Percentiles rank a stretch among this genome's conserved stretches.
phyloP scores from a whole-genome alignment of 2,329 filamentous ascomycete species.

The Mariannaea elegans region DNA sequence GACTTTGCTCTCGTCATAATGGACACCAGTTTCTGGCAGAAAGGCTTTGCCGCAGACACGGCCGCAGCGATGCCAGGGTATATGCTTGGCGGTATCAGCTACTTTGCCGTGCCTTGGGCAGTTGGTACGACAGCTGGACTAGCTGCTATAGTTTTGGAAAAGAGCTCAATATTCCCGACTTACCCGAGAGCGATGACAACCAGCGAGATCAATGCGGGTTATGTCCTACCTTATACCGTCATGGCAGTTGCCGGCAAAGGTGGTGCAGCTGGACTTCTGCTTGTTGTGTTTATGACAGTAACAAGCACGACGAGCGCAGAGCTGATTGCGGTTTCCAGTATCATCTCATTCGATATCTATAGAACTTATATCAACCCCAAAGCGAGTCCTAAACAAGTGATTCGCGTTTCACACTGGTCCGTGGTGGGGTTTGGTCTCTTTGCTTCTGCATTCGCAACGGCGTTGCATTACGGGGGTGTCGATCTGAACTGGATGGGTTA shows the following conservation, averaged over 20 bases:
- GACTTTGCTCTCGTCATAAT: conserved; percentile 82
- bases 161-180: conserved; percentile 73
- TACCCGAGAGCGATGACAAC: conserved; percentile 74
- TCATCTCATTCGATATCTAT: conserved; percentile 84
- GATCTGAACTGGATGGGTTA: conserved; percentile 23
- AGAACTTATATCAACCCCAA: conserved; percentile 81
- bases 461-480: conserved; percentile 16
- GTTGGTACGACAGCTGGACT: conserved; percentile 85
- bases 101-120: conserved; percentile 87
- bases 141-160: conserved; percentile 78
- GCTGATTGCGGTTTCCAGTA: conserved; percentile 84
- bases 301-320: conserved; percentile 70
- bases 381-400: conserved; percentile 73
- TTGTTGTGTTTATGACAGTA: conserved; percentile 88
- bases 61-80: conserved; percentile 87
- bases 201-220: conserved; percentile 76
- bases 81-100: conserved; percentile 73
- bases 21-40: conserved; percentile 87
- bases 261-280: conserved; percentile 76
- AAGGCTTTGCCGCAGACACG: conserved; percentile 83
- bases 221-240: conserved; percentile 82
- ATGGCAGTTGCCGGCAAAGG: conserved; percentile 81
- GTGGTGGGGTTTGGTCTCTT: conserved; percentile 17
- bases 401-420: conserved; percentile 17
- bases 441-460: conserved; percentile 15